Conservation (phyloP, 1,284 basidiomycete genomes). For the Austropuccinia psidii region DNA sequence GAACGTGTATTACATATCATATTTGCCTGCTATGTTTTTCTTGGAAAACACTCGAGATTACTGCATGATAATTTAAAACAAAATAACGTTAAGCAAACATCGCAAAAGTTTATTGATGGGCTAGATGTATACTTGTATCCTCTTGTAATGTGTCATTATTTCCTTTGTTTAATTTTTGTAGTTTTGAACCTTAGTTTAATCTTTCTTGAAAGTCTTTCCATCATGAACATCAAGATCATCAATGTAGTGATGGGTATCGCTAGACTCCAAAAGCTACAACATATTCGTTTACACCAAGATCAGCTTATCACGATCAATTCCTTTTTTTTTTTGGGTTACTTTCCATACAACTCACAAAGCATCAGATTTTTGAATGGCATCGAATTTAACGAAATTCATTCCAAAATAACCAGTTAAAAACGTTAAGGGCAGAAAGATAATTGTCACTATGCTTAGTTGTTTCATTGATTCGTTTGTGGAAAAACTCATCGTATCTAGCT, state of each 20-base stretch:
- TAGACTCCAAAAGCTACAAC: constrained; percentile 20
- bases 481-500: constrained; percentile 32
- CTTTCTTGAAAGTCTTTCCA: neutral
- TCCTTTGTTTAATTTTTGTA: too few relatives aligned
- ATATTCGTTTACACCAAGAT: neutral
- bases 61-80: too few relatives aligned
- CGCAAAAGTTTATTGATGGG: too few relatives aligned
- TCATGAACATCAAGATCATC: neutral
- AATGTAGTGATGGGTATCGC: constrained; percentile 19
- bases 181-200: neutral
- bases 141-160: too few relatives aligned
- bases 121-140: too few relatives aligned
- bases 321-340: neutral
- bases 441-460: constrained; percentile 30
- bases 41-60: too few relatives aligned
- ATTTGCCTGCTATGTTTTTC: too few relatives aligned
- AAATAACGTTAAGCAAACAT: too few relatives aligned
- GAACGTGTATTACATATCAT: too few relatives aligned
- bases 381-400: constrained; percentile 25
- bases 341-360: neutral
- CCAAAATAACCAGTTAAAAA: constrained; percentile 29
- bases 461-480: constrained; percentile 30
- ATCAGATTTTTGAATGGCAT: constrained; percentile 17
- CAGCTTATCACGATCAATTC: neutral
- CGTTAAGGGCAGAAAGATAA: constrained; percentile 23